phyloP scores from a whole-genome alignment of 2,329 filamentous ascomycete species.

The Blastomyces silverae region DNA sequence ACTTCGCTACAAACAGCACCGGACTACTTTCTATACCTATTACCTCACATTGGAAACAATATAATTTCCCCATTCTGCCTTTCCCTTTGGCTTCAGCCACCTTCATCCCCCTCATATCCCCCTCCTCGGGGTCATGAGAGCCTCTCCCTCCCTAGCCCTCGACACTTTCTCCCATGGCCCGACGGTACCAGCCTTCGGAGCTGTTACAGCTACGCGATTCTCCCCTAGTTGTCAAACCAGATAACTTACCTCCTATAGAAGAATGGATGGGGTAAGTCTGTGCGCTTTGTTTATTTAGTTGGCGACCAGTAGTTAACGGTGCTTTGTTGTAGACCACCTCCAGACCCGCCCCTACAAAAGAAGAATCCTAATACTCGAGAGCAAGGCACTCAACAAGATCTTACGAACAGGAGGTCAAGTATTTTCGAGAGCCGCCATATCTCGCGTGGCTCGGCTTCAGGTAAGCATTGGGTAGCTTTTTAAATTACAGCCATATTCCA shows the following conservation, averaged over 20 bases:
- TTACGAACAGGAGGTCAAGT: constrained; percentile 33
- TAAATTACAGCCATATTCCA: neutral
- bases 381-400: constrained; percentile 31
- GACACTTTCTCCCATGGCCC: constrained; percentile 33
- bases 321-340: constrained; percentile 32
- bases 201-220: constrained; percentile 71
- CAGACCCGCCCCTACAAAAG: constrained; percentile 37
- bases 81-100: constrained; percentile 5
- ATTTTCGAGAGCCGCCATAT: constrained; percentile 41
- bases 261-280: constrained; percentile 88
- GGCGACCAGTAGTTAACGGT: neutral
- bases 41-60: neutral
- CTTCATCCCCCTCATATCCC: constrained; percentile 16
- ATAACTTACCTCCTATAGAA: constrained; percentile 71
- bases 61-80: constrained; percentile 1
- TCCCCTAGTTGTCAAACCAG: constrained; percentile 73
- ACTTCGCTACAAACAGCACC: constrained; percentile 9
- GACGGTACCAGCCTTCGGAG: constrained; percentile 68
- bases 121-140: constrained; percentile 22
- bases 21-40: neutral
- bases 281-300: constrained; percentile 9
- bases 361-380: constrained; percentile 35
- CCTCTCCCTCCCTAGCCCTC: constrained; percentile 22
- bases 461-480: constrained; percentile 25
- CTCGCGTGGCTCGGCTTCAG: constrained; percentile 45